These are phyloP conservation scores for Furcasterigmium furcatum DNA, from an alignment of 2,329 filamentous ascomycete genomes.

Conservation along the genomic window DNA sequence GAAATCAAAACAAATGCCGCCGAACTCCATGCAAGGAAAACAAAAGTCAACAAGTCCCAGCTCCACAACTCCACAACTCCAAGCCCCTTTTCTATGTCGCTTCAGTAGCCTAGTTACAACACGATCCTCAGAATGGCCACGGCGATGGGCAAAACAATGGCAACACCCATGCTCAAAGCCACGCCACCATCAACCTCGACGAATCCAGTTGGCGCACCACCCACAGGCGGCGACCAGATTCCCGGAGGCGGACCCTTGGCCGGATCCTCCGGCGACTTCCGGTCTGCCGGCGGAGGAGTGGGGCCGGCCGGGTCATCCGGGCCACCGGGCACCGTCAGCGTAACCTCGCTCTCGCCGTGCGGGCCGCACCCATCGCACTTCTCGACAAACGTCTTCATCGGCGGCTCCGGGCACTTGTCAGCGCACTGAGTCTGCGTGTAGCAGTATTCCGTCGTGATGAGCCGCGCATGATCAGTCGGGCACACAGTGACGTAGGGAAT, in stretches of 20 bases:
- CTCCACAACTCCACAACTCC: too few relatives aligned
- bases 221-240: background rate
- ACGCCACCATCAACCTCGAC: background rate
- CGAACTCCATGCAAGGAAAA: too few relatives aligned
- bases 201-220: background rate
- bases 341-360: slow-evolving; percentile 24
- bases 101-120: background rate
- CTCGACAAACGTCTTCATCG: slow-evolving; percentile 23
- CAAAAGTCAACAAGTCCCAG: too few relatives aligned
- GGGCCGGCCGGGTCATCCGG: slow-evolving; percentile 9
- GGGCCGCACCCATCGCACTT: slow-evolving; percentile 26
- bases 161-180: background rate
- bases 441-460: slow-evolving; percentile 26
- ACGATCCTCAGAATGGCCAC: background rate
- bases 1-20: too few relatives aligned
- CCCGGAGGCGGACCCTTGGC: background rate
- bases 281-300: background rate
- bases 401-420: slow-evolving; percentile 5
- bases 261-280: background rate
- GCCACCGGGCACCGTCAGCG: slow-evolving; percentile 28
- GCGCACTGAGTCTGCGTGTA: slow-evolving; percentile 23
- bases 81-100: background rate
- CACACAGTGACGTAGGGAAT: slow-evolving; percentile 29
- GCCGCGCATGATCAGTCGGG: slow-evolving; percentile 24
- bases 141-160: slow-evolving; percentile 1